These are phyloP conservation scores for Trichoderma arundinaceum DNA, from an alignment of 2,329 filamentous ascomycete species.

Conservation along the genomic window DNA sequence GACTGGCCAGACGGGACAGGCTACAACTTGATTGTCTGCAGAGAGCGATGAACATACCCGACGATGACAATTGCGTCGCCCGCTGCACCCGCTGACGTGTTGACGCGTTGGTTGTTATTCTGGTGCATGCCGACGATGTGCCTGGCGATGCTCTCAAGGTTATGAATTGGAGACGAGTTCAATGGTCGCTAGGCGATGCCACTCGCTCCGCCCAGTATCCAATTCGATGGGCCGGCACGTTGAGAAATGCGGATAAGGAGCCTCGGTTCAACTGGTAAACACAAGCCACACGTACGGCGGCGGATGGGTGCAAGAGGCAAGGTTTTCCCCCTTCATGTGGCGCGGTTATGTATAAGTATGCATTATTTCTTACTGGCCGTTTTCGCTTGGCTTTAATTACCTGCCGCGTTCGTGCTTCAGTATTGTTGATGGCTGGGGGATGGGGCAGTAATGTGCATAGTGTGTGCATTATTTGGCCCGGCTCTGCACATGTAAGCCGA, in stretches of 20 bases:
- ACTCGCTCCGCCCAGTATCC: constrained; percentile 27
- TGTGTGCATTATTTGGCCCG: background rate
- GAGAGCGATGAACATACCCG: constrained; percentile 33
- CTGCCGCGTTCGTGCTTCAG: background rate
- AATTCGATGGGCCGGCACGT: constrained; percentile 25
- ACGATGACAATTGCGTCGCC: constrained; percentile 37
- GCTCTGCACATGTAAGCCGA: constrained; percentile 12
- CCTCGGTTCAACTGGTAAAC: constrained; percentile 1
- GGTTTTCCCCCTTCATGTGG: constrained; percentile 18
- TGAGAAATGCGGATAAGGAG: constrained; percentile 15
- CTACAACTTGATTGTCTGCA: background rate
- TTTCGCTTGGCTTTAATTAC: background rate
- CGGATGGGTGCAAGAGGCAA: background rate
- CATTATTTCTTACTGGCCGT: constrained; percentile 1
- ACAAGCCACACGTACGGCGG: background rate
- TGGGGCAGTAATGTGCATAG: constrained; percentile 10
- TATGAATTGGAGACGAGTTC: background rate
- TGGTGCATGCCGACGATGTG: constrained; percentile 27
- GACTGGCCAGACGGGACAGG: background rate
- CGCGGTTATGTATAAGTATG: constrained; percentile 8
- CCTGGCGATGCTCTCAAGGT: constrained; percentile 16
- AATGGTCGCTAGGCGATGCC: constrained; percentile 1
- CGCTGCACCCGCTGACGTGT: constrained; percentile 18
- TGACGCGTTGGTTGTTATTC: constrained; percentile 19
- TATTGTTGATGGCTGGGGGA: constrained; percentile 25